Percentiles rank a stretch among this genome's conserved stretches.
phyloP scores from a whole-genome alignment of 2,329 filamentous ascomycete genomes.

The Stachybotrys chartarum region DNA sequence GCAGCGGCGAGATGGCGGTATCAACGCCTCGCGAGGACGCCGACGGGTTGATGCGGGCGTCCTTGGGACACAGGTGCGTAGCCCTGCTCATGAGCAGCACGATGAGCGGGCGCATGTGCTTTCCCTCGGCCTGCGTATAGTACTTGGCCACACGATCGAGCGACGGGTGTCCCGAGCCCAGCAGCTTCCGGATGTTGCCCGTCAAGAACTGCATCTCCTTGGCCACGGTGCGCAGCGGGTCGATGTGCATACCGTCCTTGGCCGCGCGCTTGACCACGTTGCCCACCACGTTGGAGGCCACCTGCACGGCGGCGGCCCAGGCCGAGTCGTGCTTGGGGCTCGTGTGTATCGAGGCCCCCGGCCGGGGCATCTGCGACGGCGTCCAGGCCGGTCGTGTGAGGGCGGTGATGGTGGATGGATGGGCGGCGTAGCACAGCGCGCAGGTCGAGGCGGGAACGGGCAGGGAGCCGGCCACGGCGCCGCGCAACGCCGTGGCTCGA shows the following conservation, averaged over 20 bases:
- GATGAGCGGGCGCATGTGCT: slow-evolving; percentile 90
- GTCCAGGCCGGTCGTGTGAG: slow-evolving; percentile 23
- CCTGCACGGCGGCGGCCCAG: slow-evolving; percentile 67
- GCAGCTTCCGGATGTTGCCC: slow-evolving; percentile 85
- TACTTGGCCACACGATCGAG: slow-evolving; percentile 96
- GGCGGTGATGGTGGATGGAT: slow-evolving; percentile 16
- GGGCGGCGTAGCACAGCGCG: slow-evolving; percentile 18
- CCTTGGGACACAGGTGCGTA: slow-evolving; percentile 69
- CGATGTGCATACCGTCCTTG: slow-evolving; percentile 65
- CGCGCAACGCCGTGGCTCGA: slow-evolving; percentile 43
- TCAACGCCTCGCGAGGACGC: slow-evolving; percentile 37
- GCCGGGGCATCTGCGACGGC: slow-evolving; percentile 14
- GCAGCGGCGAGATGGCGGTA: slow-evolving; percentile 45
- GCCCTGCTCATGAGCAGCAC: slow-evolving; percentile 95
- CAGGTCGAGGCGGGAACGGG: slow-evolving; percentile 19
- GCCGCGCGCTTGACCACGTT: slow-evolving; percentile 57
- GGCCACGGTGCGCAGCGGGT: slow-evolving; percentile 82
- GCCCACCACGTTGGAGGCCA: slow-evolving; percentile 63
- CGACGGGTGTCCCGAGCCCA: slow-evolving; percentile 90
- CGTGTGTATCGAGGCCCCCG: slow-evolving; percentile 31
- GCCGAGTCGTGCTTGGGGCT: slow-evolving; percentile 48
- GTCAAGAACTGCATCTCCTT: slow-evolving; percentile 97
- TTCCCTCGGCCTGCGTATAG: slow-evolving; percentile 93
- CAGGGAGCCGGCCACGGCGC: slow-evolving; percentile 22
- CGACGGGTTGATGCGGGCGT: not conserved